These are phyloP conservation scores for Ceratobasidium sp. DNA, from an alignment of 1,284 basidiomycete species.

Conservation along the genomic window DNA sequence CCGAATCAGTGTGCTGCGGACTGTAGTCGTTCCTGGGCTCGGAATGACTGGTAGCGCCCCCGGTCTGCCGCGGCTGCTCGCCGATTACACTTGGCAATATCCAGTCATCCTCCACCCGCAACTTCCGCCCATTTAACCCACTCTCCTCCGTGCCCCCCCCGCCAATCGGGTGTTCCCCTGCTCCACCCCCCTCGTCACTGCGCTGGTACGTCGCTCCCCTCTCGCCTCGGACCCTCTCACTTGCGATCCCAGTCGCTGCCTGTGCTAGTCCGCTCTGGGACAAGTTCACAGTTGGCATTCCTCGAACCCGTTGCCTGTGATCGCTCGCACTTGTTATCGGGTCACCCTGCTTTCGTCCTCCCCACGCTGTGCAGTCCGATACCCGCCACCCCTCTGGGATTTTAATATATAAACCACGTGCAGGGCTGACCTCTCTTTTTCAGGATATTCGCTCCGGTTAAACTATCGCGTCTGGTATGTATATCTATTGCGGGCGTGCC, in stretches of 20 bases:
- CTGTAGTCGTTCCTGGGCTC: constrained; percentile 33
- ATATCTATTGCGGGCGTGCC: constrained; percentile 6
- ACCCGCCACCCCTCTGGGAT: constrained; percentile 1
- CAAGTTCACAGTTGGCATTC: constrained; percentile 1
- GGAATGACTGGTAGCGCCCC: constrained; percentile 26
- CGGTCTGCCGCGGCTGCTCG: constrained; percentile 39
- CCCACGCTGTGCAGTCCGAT: constrained; percentile 26
- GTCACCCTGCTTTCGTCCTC: constrained; percentile 15
- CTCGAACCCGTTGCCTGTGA: constrained; percentile 30
- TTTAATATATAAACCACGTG: constrained; percentile 41
- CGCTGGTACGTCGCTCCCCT: neutral
- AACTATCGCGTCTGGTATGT: constrained; percentile 24
- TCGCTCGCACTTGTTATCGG: constrained; percentile 17
- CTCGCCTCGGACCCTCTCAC: neutral
- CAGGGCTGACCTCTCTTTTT: constrained; percentile 22
- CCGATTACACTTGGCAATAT: constrained; percentile 30
- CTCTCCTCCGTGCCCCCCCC: neutral
- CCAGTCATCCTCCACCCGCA: neutral
- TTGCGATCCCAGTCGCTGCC: neutral
- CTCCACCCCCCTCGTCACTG: neutral
- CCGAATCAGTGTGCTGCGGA: constrained; percentile 22
- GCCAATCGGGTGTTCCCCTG: constrained; percentile 5
- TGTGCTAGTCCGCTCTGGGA: constrained; percentile 11
- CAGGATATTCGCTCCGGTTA: constrained; percentile 15
- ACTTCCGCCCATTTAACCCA: neutral